Evolutionary conservation across 495 filamentous ascomycete species (phyloP).

Genomic region (Neurospora terricola): DNA sequence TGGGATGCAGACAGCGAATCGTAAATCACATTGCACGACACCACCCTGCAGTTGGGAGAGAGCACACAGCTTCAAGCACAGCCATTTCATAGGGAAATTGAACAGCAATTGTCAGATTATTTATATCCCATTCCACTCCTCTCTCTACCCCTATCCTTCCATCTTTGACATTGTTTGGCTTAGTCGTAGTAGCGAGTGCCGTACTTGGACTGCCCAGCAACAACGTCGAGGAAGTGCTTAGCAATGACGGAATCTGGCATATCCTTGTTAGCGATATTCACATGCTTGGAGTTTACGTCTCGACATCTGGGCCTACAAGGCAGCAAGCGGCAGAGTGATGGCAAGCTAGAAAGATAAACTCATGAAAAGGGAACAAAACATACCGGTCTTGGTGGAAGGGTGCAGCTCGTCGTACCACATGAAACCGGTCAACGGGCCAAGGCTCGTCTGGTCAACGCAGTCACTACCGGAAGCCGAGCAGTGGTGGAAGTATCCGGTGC

Average conservation of each 20-base stretch:
- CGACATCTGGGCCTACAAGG: too few species aligned
- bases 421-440: slow-evolving; percentile 27
- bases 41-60: neutral
- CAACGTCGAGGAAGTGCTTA: slow-evolving; percentile 48
- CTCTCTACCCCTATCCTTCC: neutral
- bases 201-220: slow-evolving; percentile 47
- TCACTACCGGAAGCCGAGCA: slow-evolving; percentile 33
- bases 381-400: slow-evolving; percentile 48
- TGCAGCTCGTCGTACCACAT: slow-evolving; percentile 56
- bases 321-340: slow-evolving; percentile 38
- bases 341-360: slow-evolving; percentile 25
- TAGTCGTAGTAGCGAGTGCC: slow-evolving; percentile 26
- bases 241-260: slow-evolving; percentile 37
- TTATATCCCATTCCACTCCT: neutral
- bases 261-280: neutral
- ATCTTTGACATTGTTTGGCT: neutral
- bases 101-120: neutral
- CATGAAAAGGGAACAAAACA: slow-evolving; percentile 32
- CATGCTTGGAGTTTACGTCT: too few species aligned
- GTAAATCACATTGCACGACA: neutral
- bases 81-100: neutral
- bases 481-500: slow-evolving; percentile 44
- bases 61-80: neutral
- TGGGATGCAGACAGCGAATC: neutral
- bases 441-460: slow-evolving; percentile 19